These are phyloP conservation scores for Inonotus hispidus DNA, from an alignment of 1,284 basidiomycete species.

Conservation along the genomic window DNA sequence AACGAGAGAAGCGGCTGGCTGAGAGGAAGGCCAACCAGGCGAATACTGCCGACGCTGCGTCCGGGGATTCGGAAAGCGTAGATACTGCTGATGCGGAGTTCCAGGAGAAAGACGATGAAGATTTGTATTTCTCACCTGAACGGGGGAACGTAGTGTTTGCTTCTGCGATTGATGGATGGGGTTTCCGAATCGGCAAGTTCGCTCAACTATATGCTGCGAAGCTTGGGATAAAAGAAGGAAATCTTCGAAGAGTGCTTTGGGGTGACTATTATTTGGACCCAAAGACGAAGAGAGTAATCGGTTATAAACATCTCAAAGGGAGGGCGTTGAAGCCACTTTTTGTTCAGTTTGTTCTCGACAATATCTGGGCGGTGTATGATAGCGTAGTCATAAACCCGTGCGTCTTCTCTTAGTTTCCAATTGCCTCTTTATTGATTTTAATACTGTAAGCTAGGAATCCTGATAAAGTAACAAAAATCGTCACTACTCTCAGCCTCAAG, in stretches of 20 bases:
- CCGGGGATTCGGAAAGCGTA: constrained; percentile 43
- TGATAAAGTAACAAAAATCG: constrained; percentile 88
- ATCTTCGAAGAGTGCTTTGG: constrained; percentile 88
- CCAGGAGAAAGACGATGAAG: constrained; percentile 95
- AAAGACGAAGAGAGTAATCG: constrained; percentile 92
- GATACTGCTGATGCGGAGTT: constrained; percentile 50
- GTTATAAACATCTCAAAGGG: constrained; percentile 84
- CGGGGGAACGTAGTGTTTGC: constrained; percentile 97
- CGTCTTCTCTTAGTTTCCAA: constrained; percentile 31
- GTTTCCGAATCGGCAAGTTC: constrained; percentile 92
- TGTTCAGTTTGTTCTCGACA: constrained; percentile 96
- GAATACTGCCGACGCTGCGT: constrained; percentile 49
- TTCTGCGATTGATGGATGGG: constrained; percentile 97
- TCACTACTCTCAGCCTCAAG: constrained; percentile 77
- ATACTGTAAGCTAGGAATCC: constrained; percentile 53
- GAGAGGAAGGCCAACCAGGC: constrained; percentile 65
- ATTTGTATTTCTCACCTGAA: constrained; percentile 96
- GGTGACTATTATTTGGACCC: constrained; percentile 98
- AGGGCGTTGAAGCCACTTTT: constrained; percentile 93
- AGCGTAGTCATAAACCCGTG: constrained; percentile 83
- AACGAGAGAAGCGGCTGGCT: constrained; percentile 76
- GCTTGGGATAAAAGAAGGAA: constrained; percentile 87
- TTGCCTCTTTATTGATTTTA: constrained; percentile 6
- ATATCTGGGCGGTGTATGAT: constrained; percentile 96
- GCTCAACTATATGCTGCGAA: constrained; percentile 91